phyloP scores from a whole-genome alignment of 2,329 filamentous ascomycete genomes.

The Penicillium sp. region DNA sequence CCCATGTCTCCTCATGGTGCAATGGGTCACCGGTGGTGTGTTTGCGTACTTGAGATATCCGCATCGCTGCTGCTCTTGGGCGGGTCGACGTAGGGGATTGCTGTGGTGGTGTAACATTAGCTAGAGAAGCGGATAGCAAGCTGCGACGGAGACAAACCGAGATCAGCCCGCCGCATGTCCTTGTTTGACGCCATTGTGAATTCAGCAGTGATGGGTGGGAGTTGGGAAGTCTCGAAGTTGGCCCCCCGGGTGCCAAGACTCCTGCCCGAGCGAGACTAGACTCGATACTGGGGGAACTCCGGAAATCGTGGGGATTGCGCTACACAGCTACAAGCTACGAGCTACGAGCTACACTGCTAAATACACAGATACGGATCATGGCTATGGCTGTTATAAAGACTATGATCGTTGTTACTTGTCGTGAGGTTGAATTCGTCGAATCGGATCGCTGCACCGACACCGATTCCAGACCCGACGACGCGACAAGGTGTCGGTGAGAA shows the following conservation, averaged over 20 bases:
- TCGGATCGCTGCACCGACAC: not conserved
- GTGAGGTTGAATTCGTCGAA: not conserved
- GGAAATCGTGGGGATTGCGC: not conserved
- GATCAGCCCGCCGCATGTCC: slow-evolving; percentile 69
- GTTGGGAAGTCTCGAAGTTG: slow-evolving; percentile 7
- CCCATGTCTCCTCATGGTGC: not conserved
- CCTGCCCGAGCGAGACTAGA: slow-evolving; percentile 5
- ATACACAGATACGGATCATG: not conserved
- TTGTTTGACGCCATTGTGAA: slow-evolving; percentile 62
- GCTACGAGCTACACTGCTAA: no score
- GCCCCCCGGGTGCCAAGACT: slow-evolving; percentile 10
- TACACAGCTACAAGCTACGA: not conserved
- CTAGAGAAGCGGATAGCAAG: not conserved
- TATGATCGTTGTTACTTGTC: not conserved
- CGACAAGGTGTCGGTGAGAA: slow-evolving; percentile 8
- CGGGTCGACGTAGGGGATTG: slow-evolving; percentile 82
- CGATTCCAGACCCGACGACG: slow-evolving; percentile 4
- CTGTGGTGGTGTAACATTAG: slow-evolving; percentile 45
- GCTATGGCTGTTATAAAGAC: not conserved
- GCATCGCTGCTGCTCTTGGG: slow-evolving; percentile 57
- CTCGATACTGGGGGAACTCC: not conserved
- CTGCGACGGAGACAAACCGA: slow-evolving; percentile 52
- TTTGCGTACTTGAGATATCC: slow-evolving; percentile 68
- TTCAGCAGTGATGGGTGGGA: slow-evolving; percentile 6
- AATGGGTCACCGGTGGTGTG: slow-evolving; percentile 25